Evolutionary conservation across 2,329 filamentous ascomycete species (phyloP).

Genomic region (Ceratocystis colombiana): DNA sequence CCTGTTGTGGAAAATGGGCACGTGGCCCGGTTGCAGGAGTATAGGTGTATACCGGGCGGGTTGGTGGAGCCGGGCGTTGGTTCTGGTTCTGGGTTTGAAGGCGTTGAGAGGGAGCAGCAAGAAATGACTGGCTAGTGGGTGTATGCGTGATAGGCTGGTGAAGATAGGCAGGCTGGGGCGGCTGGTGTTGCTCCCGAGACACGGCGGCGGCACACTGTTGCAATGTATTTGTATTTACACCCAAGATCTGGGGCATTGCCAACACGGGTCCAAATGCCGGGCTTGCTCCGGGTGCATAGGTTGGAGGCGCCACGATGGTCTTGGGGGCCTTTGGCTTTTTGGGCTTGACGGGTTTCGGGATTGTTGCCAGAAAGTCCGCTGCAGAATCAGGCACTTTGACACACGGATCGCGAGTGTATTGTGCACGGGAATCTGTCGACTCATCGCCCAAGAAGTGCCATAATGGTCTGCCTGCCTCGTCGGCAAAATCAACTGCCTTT

Average conservation of each 20-base stretch:
- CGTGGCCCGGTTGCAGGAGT: not conserved
- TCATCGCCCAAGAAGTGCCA: constrained; percentile 82
- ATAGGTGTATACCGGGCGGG: not conserved
- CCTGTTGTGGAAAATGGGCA: constrained; percentile 6
- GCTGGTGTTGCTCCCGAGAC: not conserved
- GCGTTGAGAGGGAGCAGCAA: constrained; percentile 4
- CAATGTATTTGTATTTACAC: not conserved
- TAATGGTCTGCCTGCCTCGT: constrained; percentile 44
- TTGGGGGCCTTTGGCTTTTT: constrained; percentile 26
- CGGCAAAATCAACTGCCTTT: constrained; percentile 20
- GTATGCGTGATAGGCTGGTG: not conserved
- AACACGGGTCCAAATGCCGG: not conserved
- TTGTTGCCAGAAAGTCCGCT: constrained; percentile 62
- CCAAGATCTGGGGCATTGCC: not conserved
- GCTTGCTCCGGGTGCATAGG: not conserved
- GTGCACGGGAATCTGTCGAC: constrained; percentile 82
- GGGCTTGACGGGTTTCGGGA: constrained; percentile 45
- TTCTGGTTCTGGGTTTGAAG: not conserved
- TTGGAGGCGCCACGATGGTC: not conserved
- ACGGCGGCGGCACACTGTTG: not conserved
- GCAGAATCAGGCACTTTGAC: constrained; percentile 53
- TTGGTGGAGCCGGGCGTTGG: constrained; percentile 3
- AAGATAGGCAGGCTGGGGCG: not conserved
- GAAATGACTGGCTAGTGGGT: not conserved
- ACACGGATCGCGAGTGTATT: constrained; percentile 71